Conservation (phyloP, 768 basidiomycete species). For the Xerocomellus intermedius region DNA sequence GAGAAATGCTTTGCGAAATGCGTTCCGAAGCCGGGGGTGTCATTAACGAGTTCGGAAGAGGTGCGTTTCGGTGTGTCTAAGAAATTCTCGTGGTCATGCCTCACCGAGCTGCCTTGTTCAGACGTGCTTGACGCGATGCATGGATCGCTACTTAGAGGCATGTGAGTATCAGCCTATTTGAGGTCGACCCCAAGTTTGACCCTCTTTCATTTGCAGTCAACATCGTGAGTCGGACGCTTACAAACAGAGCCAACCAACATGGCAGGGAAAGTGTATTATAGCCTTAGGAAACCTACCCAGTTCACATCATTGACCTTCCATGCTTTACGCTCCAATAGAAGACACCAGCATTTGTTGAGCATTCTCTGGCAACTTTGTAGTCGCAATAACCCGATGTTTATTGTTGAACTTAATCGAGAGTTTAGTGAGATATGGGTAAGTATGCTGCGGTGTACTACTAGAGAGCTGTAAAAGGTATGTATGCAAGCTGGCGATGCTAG, state of each 20-base stretch:
- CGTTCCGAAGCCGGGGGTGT: constrained; percentile 68
- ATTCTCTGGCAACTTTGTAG: background rate
- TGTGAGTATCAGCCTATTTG: constrained; percentile 49
- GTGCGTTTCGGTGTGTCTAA: constrained; percentile 34
- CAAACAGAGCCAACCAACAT: constrained; percentile 44
- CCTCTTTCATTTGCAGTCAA: constrained; percentile 51
- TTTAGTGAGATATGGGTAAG: constrained; percentile 5
- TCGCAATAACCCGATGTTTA: constrained; percentile 10
- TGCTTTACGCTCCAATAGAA: constrained; percentile 2
- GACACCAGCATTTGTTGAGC: background rate
- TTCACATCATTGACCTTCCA: background rate
- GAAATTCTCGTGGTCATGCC: background rate
- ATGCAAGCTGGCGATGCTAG: constrained; percentile 12
- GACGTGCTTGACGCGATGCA: constrained; percentile 74
- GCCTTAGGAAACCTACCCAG: background rate
- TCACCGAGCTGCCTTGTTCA: constrained; percentile 26
- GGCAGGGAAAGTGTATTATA: constrained; percentile 20
- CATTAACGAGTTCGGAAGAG: constrained; percentile 71
- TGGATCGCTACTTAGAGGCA: constrained; percentile 83
- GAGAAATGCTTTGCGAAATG: constrained; percentile 80
- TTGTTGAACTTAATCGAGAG: constrained; percentile 15
- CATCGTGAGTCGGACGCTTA: constrained; percentile 71
- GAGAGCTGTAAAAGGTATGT: constrained; percentile 16
- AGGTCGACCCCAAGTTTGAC: constrained; percentile 1
- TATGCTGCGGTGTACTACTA: constrained; percentile 16